Conservation (phyloP, 306 rosid species). For the Vicia sativa region DNA sequence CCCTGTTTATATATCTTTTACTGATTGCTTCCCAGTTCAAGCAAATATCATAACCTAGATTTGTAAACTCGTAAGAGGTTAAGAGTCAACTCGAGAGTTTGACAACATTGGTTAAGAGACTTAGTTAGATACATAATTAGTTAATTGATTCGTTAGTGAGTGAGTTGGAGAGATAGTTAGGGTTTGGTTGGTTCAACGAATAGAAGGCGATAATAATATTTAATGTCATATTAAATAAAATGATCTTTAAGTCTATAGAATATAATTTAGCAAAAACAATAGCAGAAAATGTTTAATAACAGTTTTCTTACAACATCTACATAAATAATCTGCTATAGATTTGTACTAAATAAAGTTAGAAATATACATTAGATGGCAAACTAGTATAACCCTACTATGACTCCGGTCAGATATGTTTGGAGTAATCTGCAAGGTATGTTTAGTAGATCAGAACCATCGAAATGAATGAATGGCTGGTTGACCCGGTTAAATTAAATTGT, state of each 20-base stretch:
- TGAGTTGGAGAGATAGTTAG: neutral
- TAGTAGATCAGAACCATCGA: conserved; percentile 6
- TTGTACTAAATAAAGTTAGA: conserved; percentile 10
- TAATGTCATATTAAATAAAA: too few species aligned
- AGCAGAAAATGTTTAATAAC: conserved; percentile 1
- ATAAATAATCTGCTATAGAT: neutral
- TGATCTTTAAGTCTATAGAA: too few species aligned
- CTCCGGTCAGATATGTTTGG: conserved; percentile 20
- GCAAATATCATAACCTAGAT: neutral
- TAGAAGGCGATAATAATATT: too few species aligned
- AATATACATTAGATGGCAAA: neutral
- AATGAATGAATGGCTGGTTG: conserved; percentile 3
- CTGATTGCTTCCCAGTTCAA: neutral
- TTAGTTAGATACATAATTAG: neutral
- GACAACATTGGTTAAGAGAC: neutral
- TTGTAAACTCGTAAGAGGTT: neutral
- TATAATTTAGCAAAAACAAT: too few species aligned
- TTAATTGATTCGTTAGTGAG: neutral
- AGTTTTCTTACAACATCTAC: neutral
- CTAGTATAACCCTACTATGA: conserved; percentile 4
- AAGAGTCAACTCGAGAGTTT: neutral
- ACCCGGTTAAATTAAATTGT: conserved; percentile 12
- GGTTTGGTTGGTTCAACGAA: neutral
- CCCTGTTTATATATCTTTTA: neutral
- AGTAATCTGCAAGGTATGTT: conserved; percentile 1